These are phyloP conservation scores for Hansenula lynferdii DNA, from an alignment of 1,139 yeast genomes.

Conservation along the genomic window DNA sequence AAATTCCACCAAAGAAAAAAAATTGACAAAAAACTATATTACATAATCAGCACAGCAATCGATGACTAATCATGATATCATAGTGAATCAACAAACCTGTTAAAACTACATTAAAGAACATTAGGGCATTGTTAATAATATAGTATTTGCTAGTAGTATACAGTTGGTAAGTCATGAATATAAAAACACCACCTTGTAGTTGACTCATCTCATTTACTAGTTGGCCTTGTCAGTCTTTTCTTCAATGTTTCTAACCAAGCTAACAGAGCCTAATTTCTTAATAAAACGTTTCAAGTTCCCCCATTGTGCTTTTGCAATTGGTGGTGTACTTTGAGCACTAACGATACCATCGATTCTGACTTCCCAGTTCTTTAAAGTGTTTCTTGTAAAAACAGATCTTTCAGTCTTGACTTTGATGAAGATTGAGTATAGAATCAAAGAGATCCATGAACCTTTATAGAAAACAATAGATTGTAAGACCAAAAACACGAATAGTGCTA, in stretches of 20 bases:
- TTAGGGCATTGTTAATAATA: too few relatives aligned
- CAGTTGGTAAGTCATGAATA: background rate
- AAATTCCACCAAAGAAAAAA: constrained; percentile 7
- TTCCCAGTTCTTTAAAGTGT: constrained; percentile 66
- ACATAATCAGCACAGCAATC: too few relatives aligned
- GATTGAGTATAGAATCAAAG: constrained; percentile 50
- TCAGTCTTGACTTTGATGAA: constrained; percentile 80
- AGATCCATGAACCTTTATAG: constrained; percentile 58
- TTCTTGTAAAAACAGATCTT: constrained; percentile 68
- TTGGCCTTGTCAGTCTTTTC: background rate
- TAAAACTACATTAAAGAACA: too few relatives aligned
- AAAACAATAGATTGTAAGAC: constrained; percentile 54
- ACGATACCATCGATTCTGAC: constrained; percentile 65
- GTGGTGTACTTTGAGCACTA: constrained; percentile 54
- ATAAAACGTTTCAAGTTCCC: constrained; percentile 44
- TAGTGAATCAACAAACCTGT: too few relatives aligned
- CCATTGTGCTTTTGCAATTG: constrained; percentile 57
- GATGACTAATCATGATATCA: too few relatives aligned
- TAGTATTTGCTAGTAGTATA: too few relatives aligned
- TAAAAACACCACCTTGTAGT: too few relatives aligned
- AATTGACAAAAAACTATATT: too few relatives aligned
- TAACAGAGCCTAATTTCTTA: constrained; percentile 19
- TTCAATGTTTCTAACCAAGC: constrained; percentile 12
- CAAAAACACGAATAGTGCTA: constrained; percentile 47
- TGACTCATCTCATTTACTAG: background rate